Conservation (phyloP, 1,284 basidiomycete species). For the Ceratobasidium sp. region DNA sequence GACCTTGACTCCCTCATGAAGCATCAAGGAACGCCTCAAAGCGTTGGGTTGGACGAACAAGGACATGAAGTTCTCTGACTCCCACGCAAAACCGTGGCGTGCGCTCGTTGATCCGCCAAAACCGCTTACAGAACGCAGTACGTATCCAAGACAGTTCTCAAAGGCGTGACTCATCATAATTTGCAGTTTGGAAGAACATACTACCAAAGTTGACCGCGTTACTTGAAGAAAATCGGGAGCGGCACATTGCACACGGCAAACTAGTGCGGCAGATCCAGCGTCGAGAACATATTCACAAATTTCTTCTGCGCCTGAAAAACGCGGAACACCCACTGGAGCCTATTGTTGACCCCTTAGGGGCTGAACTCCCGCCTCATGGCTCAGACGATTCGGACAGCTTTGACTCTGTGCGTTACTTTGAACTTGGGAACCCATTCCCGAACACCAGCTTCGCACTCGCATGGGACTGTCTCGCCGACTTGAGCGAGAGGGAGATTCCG, state of each 20-base stretch:
- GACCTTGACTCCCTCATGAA: too few species aligned
- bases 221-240: conserved; percentile 29
- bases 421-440: conserved; percentile 1
- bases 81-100: neutral
- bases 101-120: conserved; percentile 1
- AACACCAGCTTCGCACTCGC: neutral
- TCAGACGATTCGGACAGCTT: too few species aligned
- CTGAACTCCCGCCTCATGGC: neutral
- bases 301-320: neutral
- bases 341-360: neutral
- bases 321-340: neutral
- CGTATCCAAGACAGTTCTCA: neutral
- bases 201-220: conserved; percentile 10
- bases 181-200: conserved; percentile 16
- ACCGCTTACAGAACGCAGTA: neutral
- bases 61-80: neutral
- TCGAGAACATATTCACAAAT: neutral
- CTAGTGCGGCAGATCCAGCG: too few species aligned
- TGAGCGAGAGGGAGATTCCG: conserved; percentile 11
- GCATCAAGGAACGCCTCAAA: neutral
- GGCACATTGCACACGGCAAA: too few species aligned
- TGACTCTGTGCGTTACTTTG: too few species aligned
- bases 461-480: conserved; percentile 19
- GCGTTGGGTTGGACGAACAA: conserved; percentile 1
- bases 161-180: neutral